Percentiles rank a stretch among this genome's conserved stretches.
Conservation (phyloP, 345 rosid genomes). For the Salix exigua region DNA sequence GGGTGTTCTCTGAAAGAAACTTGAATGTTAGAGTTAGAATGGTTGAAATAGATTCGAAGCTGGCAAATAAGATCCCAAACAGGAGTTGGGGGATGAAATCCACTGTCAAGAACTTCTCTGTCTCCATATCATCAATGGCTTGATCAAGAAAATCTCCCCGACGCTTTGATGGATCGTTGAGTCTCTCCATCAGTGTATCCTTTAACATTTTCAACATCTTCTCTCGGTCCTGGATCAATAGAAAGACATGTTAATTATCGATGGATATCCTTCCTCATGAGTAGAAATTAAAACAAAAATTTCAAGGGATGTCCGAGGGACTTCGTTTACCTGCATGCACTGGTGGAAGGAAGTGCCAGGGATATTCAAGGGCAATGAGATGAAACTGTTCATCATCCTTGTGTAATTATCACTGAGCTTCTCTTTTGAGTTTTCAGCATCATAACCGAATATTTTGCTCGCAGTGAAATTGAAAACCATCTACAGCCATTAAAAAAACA, state of each 20-base stretch:
- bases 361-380: slow-evolving; percentile 34
- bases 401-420: slow-evolving; percentile 17
- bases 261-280: background rate
- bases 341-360: slow-evolving; percentile 35
- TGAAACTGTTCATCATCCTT: background rate
- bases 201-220: background rate
- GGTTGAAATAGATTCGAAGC: slow-evolving; percentile 10
- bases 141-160: slow-evolving; percentile 25
- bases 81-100: slow-evolving; percentile 18
- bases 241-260: no score
- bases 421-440: background rate
- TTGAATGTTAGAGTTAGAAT: slow-evolving; percentile 14
- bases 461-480: slow-evolving; percentile 28
- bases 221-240: slow-evolving; percentile 16
- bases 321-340: slow-evolving; percentile 30
- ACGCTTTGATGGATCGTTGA: background rate
- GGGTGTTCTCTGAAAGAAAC: slow-evolving; percentile 30
- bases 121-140: slow-evolving; percentile 14
- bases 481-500: background rate
- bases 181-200: slow-evolving; percentile 14
- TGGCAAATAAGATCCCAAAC: slow-evolving; percentile 22
- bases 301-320: background rate
- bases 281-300: background rate
- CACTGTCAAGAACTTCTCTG: slow-evolving; percentile 27
- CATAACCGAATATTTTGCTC: slow-evolving; percentile 19